These are phyloP conservation scores for Aegilops sharonensis DNA, from an alignment of 176 grass and related monocot species.

Conservation along the genomic window DNA sequence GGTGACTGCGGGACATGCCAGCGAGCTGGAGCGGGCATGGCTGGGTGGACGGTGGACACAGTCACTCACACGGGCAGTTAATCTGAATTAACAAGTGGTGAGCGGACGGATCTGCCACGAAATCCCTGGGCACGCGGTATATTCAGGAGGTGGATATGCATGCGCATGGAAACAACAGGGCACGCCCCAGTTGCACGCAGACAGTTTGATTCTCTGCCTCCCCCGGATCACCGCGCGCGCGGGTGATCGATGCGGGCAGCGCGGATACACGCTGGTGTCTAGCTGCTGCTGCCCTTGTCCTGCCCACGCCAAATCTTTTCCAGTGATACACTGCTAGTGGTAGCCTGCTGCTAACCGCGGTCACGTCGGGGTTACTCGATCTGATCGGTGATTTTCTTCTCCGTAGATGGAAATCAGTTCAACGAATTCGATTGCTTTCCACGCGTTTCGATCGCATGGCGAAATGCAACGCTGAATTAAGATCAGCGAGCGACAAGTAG, in stretches of 20 bases:
- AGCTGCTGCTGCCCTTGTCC: neutral
- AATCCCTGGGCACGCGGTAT: conserved; percentile 7
- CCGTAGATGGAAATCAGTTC: neutral
- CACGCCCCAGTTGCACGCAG: conserved; percentile 2
- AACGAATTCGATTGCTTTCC: neutral
- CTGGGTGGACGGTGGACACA: neutral
- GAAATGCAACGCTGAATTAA: neutral
- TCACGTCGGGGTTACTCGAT: neutral
- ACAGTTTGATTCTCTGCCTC: conserved; percentile 26
- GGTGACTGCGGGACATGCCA: neutral
- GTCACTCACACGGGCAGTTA: neutral
- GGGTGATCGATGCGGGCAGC: neutral
- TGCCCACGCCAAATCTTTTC: neutral
- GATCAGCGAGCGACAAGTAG: neutral
- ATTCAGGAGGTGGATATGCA: neutral
- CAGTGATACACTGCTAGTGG: neutral
- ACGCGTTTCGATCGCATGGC: neutral
- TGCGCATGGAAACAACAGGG: conserved; percentile 16
- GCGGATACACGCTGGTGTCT: neutral
- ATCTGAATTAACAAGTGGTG: neutral
- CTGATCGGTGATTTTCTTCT: neutral
- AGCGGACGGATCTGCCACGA: neutral
- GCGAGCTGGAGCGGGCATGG: conserved; percentile 9
- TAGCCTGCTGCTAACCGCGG: no score
- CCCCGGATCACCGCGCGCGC: neutral